Evolutionary conservation across 495 filamentous ascomycete species (phyloP).

Genomic region (Hapsidospora chrysogenum): DNA sequence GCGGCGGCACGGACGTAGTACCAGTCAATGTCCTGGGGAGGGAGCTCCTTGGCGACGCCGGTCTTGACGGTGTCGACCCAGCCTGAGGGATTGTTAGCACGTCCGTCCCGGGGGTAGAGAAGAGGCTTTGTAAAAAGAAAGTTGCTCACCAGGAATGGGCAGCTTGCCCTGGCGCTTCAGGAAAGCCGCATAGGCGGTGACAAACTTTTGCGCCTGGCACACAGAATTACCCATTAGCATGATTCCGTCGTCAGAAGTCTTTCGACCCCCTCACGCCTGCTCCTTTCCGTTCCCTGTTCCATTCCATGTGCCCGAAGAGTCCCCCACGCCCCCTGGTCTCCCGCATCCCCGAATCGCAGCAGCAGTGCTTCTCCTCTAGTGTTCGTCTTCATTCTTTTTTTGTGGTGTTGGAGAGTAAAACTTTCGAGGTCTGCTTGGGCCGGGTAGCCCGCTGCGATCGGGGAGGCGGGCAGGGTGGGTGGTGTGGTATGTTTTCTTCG

Average conservation of each 20-base stretch:
- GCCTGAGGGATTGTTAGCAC: conserved; percentile 30
- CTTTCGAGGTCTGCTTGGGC: no score
- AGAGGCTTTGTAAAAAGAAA: conserved; percentile 5
- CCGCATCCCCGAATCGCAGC: no score
- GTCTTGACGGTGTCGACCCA: conserved; percentile 99
- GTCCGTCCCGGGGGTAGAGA: conserved; percentile 1
- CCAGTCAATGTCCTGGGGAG: conserved; percentile 94
- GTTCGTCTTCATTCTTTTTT: no score
- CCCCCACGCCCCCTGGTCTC: conserved; percentile 5
- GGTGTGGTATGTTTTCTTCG: no score
- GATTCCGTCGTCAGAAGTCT: conserved; percentile 43
- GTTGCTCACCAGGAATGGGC: conserved; percentile 66
- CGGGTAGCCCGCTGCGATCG: no score
- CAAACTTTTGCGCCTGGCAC: conserved; percentile 79
- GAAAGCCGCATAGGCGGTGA: conserved; percentile 86
- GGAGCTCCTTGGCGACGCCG: conserved; percentile 85
- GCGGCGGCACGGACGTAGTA: conserved; percentile 96
- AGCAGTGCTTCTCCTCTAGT: no score
- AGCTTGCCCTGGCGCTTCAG: conserved; percentile 98
- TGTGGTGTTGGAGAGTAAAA: no score
- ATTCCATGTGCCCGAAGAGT: conserved; percentile 9
- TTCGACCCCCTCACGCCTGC: conserved; percentile 42
- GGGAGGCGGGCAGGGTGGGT: no score
- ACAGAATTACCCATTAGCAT: conserved; percentile 33
- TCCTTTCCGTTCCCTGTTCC: conserved; percentile 20